A percentile compares a stretch with the other conserved stretches of the same genome.
phyloP scores from a whole-genome alignment of 2,329 filamentous ascomycete species.

The Aspergillus viridinutans region DNA sequence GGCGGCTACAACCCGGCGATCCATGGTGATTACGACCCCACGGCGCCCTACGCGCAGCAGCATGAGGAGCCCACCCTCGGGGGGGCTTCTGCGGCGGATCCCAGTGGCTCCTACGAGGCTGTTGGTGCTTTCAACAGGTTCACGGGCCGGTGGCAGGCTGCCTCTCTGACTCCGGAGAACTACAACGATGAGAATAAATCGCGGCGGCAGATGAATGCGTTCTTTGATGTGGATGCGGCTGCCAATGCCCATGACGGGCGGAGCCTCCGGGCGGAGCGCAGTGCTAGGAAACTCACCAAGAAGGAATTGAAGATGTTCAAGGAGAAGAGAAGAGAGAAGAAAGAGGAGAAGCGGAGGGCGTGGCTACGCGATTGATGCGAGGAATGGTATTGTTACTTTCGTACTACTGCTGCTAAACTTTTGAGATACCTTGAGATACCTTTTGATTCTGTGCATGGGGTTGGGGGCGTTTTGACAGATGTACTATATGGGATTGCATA shows the following conservation, averaged over 20 bases:
- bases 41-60: constrained; percentile 81
- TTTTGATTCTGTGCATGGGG: constrained; percentile 9
- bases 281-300: constrained; percentile 77
- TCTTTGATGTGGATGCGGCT: constrained; percentile 91
- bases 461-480: constrained; percentile 8
- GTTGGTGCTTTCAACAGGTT: constrained; percentile 85
- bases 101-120: constrained; percentile 56
- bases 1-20: constrained; percentile 94
- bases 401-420: not conserved
- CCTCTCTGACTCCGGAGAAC: constrained; percentile 64
- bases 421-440: constrained; percentile 13
- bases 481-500: constrained; percentile 9
- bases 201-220: constrained; percentile 82
- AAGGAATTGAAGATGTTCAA: constrained; percentile 86
- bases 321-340: constrained; percentile 80
- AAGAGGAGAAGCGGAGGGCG: constrained; percentile 89
- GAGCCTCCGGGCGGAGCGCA: constrained; percentile 86
- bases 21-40: constrained; percentile 93
- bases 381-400: constrained; percentile 7
- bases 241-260: constrained; percentile 86
- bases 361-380: constrained; percentile 74
- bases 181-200: constrained; percentile 87
- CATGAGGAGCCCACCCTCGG: constrained; percentile 38
- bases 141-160: constrained; percentile 75
- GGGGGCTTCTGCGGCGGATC: constrained; percentile 35